Percentiles rank a stretch among this genome's conserved stretches.
Conservation (phyloP, 163 green algal genomes). For the Chlamydomonas reinhardtii region DNA sequence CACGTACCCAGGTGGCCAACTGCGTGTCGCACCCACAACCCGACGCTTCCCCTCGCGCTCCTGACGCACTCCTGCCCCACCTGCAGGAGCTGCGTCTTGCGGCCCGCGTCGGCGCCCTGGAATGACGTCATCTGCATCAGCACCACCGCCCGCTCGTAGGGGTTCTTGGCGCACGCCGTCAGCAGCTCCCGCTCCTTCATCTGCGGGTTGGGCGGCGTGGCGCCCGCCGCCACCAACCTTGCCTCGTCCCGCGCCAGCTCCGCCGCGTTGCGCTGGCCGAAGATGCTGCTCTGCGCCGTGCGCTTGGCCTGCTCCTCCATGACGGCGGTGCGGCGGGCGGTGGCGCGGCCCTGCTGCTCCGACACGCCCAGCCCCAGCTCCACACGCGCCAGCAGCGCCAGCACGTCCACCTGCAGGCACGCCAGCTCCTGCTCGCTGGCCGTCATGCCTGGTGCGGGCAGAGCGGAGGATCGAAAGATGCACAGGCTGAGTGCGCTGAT, state of each 20-base stretch:
- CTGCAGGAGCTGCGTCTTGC: conserved; percentile 45
- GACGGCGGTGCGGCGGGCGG: not conserved
- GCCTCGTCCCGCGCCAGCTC: conserved; percentile 59
- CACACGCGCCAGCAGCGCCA: conserved; percentile 66
- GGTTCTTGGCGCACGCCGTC: conserved; percentile 62
- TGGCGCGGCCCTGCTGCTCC: conserved; percentile 58
- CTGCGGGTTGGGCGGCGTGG: conserved; percentile 50
- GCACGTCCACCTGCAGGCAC: conserved; percentile 74
- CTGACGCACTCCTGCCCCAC: not conserved
- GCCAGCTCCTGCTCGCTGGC: conserved; percentile 71
- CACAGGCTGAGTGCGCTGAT: no score
- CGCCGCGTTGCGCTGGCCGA: conserved; percentile 62
- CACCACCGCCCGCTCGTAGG: conserved; percentile 70
- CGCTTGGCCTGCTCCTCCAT: conserved; percentile 31
- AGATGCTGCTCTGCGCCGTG: conserved; percentile 66
- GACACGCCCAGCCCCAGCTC: conserved; percentile 68
- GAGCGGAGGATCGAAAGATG: not conserved
- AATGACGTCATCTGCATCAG: conserved; percentile 69
- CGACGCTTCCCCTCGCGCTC: no score
- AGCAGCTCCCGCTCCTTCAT: conserved; percentile 74
- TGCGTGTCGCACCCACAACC: no score
- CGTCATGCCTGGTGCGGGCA: conserved; percentile 63
- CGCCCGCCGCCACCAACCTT: conserved; percentile 37
- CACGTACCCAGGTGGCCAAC: no score
- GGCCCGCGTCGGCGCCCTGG: conserved; percentile 32